Base-by-base conservation (phyloP, 2,329 filamentous ascomycete species). In the Byssoonygena ceratinophila region DNA sequence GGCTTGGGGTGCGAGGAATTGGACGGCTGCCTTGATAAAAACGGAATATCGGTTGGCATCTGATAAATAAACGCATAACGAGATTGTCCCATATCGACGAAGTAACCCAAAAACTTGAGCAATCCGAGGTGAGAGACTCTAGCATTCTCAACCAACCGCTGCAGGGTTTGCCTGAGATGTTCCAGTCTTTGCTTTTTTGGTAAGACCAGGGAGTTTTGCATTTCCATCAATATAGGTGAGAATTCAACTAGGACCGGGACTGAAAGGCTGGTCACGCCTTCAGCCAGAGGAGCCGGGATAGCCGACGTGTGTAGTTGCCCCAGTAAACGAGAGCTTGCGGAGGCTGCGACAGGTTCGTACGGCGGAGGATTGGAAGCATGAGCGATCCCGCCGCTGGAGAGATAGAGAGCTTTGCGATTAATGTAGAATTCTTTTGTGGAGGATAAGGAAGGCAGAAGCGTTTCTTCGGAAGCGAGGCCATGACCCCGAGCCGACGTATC, bases 41-140 rank as follows among this genome's bases (percentile, higher is more conserved):
- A 64, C 57, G 75, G 71, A 53, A 72, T 68, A 51, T 69, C 63
- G 20, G 74, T 69, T 6, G 78, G 78, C 54, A 82, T 71, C 57
- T 81, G 77, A 54, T 81, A 83, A 12, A 83, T 73, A 46, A 83
- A 72, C 6, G 77, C 79, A 60, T 80, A 79, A 1, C 79, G 76
- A 43, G 78, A 74, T 51, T 71, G 71, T 2, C 73, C 70, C 60
- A 80, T 76, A 63, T 82, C 79, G 54, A 81, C 59, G 52, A 66
- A 79, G 60, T 79, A 82, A 1, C 72, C 72, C 7, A 75, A 57
- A 47, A 75, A 71, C 49, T 66, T 68, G 56, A 75, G 59, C 22
- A 71, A 58, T 12, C 67, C 69, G 31, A 71, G 61, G 47, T 71
- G 70, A 8, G 67, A 69, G 14, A 71, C 66, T 32, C 67, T 61